A percentile compares a stretch with the other conserved stretches of the same genome.
Evolutionary conservation across 495 filamentous ascomycete species (phyloP).

Genomic region (Bacidia gigantensis): DNA sequence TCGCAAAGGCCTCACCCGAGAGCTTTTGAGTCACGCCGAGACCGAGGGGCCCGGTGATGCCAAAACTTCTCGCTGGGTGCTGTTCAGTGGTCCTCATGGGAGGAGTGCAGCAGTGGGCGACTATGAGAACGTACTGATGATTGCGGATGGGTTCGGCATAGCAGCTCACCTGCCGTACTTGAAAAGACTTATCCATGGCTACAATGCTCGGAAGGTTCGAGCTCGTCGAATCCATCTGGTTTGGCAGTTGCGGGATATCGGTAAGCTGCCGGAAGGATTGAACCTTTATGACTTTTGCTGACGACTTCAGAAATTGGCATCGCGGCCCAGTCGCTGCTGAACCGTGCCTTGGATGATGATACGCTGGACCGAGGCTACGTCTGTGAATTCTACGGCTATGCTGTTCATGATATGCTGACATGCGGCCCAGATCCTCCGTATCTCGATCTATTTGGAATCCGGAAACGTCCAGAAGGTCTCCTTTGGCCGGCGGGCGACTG

Average conservation of each 20-base stretch:
- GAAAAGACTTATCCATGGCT: conserved; percentile 23
- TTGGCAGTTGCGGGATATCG: conserved; percentile 17
- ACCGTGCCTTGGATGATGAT: conserved; percentile 1
- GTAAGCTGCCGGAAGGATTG: neutral
- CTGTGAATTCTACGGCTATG: neutral
- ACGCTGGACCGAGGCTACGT: conserved; percentile 1
- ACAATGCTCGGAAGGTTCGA: conserved; percentile 18
- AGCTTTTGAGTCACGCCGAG: neutral
- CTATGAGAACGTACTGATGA: conserved; percentile 23
- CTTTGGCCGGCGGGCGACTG: neutral
- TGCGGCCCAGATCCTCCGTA: neutral
- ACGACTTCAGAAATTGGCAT: neutral
- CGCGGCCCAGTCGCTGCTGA: neutral
- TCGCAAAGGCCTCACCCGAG: neutral
- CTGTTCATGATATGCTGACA: conserved; percentile 1
- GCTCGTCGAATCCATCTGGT: conserved; percentile 23
- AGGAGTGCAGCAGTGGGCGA: conserved; percentile 13
- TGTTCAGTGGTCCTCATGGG: conserved; percentile 21
- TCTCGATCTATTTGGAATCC: conserved; percentile 1
- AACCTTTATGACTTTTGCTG: neutral
- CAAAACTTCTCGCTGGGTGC: neutral
- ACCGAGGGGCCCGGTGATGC: neutral
- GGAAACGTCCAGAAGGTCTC: neutral
- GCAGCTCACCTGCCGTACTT: conserved; percentile 21
- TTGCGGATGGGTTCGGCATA: conserved; percentile 21